phyloP scores from a whole-genome alignment of 139 green algal genomes.

The Coelastrella sp. region DNA sequence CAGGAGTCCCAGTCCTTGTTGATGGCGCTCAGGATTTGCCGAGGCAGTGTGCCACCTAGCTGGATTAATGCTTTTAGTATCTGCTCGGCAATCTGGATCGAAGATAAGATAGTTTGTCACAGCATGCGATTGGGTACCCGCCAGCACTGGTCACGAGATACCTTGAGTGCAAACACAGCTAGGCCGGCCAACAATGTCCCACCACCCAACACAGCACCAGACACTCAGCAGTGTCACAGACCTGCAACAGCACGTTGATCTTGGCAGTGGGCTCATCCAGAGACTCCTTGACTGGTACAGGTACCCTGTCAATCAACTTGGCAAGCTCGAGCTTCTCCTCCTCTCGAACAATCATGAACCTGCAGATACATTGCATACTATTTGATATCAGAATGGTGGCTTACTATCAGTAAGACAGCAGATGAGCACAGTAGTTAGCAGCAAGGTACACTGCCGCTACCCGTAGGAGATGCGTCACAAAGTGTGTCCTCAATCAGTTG shows the following conservation, averaged over 20 bases:
- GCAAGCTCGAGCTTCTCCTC: conserved; percentile 99
- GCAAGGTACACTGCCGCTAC: too few relatives aligned
- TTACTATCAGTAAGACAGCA: not conserved
- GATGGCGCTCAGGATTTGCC: too few relatives aligned
- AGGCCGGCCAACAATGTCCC: not conserved
- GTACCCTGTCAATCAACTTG: conserved; percentile 98
- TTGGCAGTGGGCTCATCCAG: conserved; percentile 98
- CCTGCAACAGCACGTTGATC: conserved; percentile 97
- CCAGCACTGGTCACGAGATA: too few relatives aligned
- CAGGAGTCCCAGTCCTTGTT: too few relatives aligned
- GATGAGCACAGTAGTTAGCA: not conserved
- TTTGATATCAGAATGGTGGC: too few relatives aligned
- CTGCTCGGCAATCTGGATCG: too few relatives aligned
- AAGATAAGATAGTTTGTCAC: too few relatives aligned
- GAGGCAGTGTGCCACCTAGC: too few relatives aligned
- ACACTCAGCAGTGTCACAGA: conserved; percentile 12
- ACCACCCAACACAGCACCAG: not conserved
- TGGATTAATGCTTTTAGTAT: too few relatives aligned
- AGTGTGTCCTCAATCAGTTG: too few relatives aligned
- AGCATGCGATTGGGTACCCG: too few relatives aligned
- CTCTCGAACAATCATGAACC: conserved; percentile 92
- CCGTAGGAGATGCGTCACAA: too few relatives aligned
- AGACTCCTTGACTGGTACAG: conserved; percentile 98
- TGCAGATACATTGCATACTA: not conserved
- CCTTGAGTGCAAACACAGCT: not conserved